Base-by-base conservation (phyloP, 177 flowering plant species). In the Vitis hybrid region DNA sequence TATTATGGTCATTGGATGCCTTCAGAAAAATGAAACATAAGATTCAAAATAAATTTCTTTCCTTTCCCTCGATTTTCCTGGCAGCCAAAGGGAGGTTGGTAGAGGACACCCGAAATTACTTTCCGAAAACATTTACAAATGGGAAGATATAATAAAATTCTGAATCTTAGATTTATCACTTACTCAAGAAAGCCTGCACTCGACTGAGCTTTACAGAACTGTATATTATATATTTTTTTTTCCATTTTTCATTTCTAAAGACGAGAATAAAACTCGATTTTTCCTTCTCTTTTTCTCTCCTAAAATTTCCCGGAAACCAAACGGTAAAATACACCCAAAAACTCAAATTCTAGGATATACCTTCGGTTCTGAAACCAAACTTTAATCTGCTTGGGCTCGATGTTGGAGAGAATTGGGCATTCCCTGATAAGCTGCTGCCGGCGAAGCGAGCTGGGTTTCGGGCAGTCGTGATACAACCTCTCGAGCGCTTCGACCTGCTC, bases 401-500 rank as follows among this genome's bases (percentile, higher is more conserved):
- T 83, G 67, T 83, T 70, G 70, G 80, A 74, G 72, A 83, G 81
- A 55, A 83, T 80, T 5, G 86, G 82, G 57, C 86, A 83, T 62
- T 83, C 86, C 31, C 86, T 26, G 14, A 83, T 80, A 73, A 83
- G 76, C 73, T 83, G 86, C 29, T 78, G 86, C n/a, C 86, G 79
- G 20, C 86, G 75, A 59, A 83, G 64, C 8, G 83, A 80, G 22
- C 80, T 83, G n/a, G 86, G 86, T 20, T 83, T 83, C 9, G 86
- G 83, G 66, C 86, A 83, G n/a, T 80, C 86, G 55, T 76, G 77
- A 59, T 83, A 83, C 14, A 83, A 65, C 77, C 86, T 78, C 67
- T 83, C 86, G n/a, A 83, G 78, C 11, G 86, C 86, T 52, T 83
- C 86, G 26, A 83, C 81, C 66, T 83, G 86, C 78, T 83, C 86